phyloP scores from a whole-genome alignment of 495 filamentous ascomycete species.

The Neurospora sp. region DNA sequence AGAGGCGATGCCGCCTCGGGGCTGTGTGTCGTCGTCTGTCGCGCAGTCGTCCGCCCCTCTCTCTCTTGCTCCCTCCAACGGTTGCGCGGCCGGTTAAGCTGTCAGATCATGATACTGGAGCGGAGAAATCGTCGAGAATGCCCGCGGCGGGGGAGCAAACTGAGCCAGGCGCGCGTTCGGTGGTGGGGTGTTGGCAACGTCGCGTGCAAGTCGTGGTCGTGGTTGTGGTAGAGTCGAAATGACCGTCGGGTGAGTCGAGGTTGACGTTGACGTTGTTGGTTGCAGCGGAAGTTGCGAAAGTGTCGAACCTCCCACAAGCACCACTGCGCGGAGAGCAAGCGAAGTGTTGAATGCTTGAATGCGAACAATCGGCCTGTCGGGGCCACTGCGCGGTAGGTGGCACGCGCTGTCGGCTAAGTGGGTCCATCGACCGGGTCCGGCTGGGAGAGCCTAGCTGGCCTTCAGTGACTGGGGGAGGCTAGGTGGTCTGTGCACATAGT shows the following conservation, averaged over 20 bases:
- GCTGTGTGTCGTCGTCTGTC: constrained; percentile 1
- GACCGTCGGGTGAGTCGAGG: neutral
- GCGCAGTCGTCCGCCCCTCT: constrained; percentile 3
- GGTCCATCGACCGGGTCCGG: neutral
- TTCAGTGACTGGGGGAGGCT: neutral
- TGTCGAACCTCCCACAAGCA: neutral
- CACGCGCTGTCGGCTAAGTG: neutral
- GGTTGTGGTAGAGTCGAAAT: neutral
- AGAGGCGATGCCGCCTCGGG: neutral
- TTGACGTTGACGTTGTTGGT: neutral
- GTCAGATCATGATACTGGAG: constrained; percentile 14
- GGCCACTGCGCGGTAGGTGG: neutral
- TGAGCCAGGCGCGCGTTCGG: neutral
- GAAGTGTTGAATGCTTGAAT: neutral
- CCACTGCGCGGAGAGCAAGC: neutral
- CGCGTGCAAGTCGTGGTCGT: neutral
- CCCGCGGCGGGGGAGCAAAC: neutral
- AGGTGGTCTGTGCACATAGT: neutral
- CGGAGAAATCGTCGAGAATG: neutral
- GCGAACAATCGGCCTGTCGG: neutral
- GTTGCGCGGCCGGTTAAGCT: constrained; percentile 8
- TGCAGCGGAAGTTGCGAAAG: neutral
- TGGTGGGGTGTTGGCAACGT: neutral
- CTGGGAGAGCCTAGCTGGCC: neutral
- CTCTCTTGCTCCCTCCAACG: constrained; percentile 10